phyloP scores from a whole-genome alignment of 2,329 filamentous ascomycete species.

The Nothophaeocryptopus gaeumannii region DNA sequence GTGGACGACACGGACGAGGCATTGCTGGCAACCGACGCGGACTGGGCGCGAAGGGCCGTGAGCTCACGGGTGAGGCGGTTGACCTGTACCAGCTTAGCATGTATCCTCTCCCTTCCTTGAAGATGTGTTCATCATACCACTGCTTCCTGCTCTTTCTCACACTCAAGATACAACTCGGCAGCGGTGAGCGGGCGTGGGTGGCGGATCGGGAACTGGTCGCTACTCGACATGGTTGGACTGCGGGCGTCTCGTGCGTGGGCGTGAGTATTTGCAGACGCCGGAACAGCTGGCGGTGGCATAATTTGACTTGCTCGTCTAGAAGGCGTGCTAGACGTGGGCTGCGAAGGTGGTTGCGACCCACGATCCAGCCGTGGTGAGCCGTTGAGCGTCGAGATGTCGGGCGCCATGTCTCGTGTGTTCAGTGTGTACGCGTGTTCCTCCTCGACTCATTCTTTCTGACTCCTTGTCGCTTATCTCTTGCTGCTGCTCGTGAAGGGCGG shows the following conservation, averaged over 20 bases:
- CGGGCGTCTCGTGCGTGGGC: slow-evolving; percentile 10
- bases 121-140: slow-evolving; percentile 58
- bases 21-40: slow-evolving; percentile 61
- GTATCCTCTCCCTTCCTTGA: neutral
- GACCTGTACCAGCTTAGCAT: slow-evolving; percentile 54
- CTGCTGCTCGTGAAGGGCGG: too few species aligned
- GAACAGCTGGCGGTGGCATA: slow-evolving; percentile 27
- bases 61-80: slow-evolving; percentile 91
- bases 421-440: too few species aligned
- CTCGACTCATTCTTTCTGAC: too few species aligned
- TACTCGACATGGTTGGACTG: slow-evolving; percentile 24
- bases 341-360: slow-evolving; percentile 29
- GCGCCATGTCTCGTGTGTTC: slow-evolving; percentile 1
- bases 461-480: too few species aligned
- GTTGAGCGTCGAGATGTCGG: slow-evolving; percentile 2
- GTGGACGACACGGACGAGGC: slow-evolving; percentile 50
- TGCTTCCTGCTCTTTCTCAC: slow-evolving; percentile 94
- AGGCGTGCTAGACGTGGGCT: slow-evolving; percentile 14
- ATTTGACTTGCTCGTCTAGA: slow-evolving; percentile 24
- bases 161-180: slow-evolving; percentile 80
- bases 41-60: slow-evolving; percentile 69
- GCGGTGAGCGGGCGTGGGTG: slow-evolving; percentile 86
- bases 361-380: slow-evolving; percentile 1
- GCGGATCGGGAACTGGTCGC: slow-evolving; percentile 59
- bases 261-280: slow-evolving; percentile 21